Base-by-base conservation (phyloP, 805 yeast species). In the Hyphopichia homilentoma region DNA sequence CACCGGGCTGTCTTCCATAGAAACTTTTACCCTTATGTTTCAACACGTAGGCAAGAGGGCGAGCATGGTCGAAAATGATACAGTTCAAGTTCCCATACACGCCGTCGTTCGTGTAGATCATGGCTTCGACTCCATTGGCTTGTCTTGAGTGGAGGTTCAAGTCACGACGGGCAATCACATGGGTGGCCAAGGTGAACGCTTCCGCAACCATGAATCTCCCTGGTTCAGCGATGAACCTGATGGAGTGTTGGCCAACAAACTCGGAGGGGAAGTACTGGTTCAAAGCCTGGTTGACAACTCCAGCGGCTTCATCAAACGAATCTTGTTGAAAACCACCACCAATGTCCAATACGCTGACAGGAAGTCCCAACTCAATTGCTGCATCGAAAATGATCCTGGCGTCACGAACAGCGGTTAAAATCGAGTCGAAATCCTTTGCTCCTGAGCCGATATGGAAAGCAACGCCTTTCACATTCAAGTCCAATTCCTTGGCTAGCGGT, bases 361-460 rank as follows among this genome's bases (percentile, higher is more conserved):
- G 38, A 11, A 17, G 6, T 8, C 34, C 36, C n/a, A n/a, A n/a
- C 6, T 56, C 39, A 4, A 43, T 38, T 6, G 79, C 95, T 35
- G 59, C 50, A 34, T 81, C 81, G 50, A 89, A 90, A 3, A 89
- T 75, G 6, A 44, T 35, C 31, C 77, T 73, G 2, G 96, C 75
- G 50, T 87, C 95, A 33, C 61, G 54, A 23, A 87, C 75, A 0
- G 97, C 96, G 40, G 75, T 74, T 35, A 67, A 68, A 43, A 85
- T 73, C 3, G 90, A 73, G 26, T 64, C 56, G 35, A 78, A 73
- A 52, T 86, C 93, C 32, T 74, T 74, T 9, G 95, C 90, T 21
- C 97, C 97, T 2, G 96, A 85, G 1, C 98, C 98, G 39, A 89
- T 85, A 56, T 90, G 98, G 73, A 90, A 90, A 4, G 96, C 88